Base-by-base conservation (phyloP, 352 stramenopile species). In the Globisporangium irregulare region DNA sequence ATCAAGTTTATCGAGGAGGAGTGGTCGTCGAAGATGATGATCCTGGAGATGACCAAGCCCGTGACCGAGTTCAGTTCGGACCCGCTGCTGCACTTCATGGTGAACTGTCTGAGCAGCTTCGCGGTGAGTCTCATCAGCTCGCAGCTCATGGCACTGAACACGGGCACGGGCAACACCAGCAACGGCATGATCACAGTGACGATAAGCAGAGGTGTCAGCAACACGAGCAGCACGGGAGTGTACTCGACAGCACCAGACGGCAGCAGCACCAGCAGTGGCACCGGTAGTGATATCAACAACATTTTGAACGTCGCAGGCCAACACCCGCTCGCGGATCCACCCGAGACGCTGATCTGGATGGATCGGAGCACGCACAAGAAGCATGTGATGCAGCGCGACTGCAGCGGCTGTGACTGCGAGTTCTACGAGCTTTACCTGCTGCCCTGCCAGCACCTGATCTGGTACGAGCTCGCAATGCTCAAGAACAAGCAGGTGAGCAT, bases 61-160 rank as follows among this genome's bases (percentile, higher is more conserved):
- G 72, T 89, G 70, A 82, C 77, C 18, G 78, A 86, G 56, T 82
- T 86, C 63, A 86, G 72, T 57, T 78, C 68, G 3, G 84, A 87
- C 22, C 79, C 78, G 12, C 59, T 90, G 55, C 64, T 92, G 24
- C 80, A 89, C 67, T 86, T 89, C 63, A 73, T 92, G 58, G 71
- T 89, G 4, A 92, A 92, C 59, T 90, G 84, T 54, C 73, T 92
- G 62, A 89, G 81, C 62, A 83, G 80, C 62, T 92, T 90, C 64
- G 81, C 72, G 3, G 84, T 90, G 29, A 71, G 71, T 0, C 75
- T 89, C 32, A 75, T 92, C 4, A 87, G 74, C 56, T 87, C 81
- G 9, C 83, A 92, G 64, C 71, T 90, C 41, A 82, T 79, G 20
- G 80, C 72, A 25, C 74, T 83, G 14, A 89, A 81, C 55, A 75